Conservation (phyloP, 108 stramenopile species). For the Parietichytrium sp. region DNA sequence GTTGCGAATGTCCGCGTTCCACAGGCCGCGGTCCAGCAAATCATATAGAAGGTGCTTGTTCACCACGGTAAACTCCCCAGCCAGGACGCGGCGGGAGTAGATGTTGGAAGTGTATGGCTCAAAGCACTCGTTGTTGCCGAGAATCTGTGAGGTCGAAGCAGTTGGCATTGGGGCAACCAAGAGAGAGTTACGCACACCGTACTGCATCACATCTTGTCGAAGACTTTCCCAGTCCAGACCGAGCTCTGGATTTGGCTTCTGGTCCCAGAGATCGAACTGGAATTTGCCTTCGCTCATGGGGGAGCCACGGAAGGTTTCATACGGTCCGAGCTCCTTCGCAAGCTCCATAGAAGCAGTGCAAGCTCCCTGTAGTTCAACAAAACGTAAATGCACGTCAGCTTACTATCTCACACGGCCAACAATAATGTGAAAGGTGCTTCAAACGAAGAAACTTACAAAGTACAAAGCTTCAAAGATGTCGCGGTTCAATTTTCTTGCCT, state of each 20-base stretch:
- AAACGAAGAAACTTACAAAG: no score
- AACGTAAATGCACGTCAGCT: no score
- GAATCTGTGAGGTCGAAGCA: conserved; percentile 98
- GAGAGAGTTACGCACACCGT: conserved; percentile 95
- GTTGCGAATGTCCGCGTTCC: conserved; percentile 92
- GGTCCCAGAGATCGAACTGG: conserved; percentile 97
- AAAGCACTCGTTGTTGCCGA: conserved; percentile 96
- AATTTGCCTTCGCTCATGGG: conserved; percentile 90
- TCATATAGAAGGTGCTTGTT: conserved; percentile 97
- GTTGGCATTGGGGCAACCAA: conserved; percentile 99
- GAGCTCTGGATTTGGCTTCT: conserved; percentile 65
- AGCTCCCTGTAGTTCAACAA: no score
- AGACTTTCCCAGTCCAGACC: conserved; percentile 94
- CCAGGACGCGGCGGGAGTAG: conserved; percentile 97
- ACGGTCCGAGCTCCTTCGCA: conserved; percentile 83
- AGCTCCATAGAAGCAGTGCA: conserved; percentile 85
- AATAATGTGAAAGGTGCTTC: no score
- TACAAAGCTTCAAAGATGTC: conserved; percentile 99
- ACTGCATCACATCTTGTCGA: conserved; percentile 74
- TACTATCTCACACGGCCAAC: no score
- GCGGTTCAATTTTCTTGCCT: conserved; percentile 80
- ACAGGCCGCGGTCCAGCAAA: conserved; percentile 84
- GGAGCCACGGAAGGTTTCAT: conserved; percentile 87
- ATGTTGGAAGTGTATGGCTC: conserved; percentile 99
- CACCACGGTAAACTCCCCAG: conserved; percentile 96